Evolutionary conservation across 2,329 filamentous ascomycete genomes (phyloP), one percentile per base, ranked within the genome.

Genomic region (Lecanicillium sp.): DNA sequence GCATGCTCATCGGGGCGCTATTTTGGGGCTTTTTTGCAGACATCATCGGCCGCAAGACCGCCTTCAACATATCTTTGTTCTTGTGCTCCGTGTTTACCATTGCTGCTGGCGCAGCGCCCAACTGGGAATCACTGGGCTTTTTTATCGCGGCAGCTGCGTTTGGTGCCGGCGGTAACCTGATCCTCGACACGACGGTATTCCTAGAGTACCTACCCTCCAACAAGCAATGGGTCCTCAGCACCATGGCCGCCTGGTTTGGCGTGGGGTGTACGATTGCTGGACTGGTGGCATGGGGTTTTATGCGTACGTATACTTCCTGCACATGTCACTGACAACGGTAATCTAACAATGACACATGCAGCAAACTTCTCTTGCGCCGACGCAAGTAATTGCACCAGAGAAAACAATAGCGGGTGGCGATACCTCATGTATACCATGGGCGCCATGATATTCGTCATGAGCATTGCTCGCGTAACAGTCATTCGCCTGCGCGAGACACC

Each of bases 1-100:
- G 67, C 7, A 67, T 65, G 58, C 60, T 65, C 38, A 45, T 64
- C 1, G 71, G 75, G 2, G 74, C 74, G 4, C 54, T 81, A 12
- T 81, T 81, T 56, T 83, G 79, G 78, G 78, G 79, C 2, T 54
- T 81, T 13, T 69, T 66, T 2, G 77, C 77, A 5, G 79, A 84
- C 48, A 69, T 82, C 17, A 75, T 83, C 41, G 79, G 78, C 2
- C 66, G 79, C 17, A 70, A 72, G 42, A 74, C 73, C 46, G 79
- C 79, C 3, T 84, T 83, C 61, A 82, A 83, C 47, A 56, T 72
- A 9, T 76, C 74, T 2, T 60, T 84, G 3, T 67, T 83, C 44
- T 62, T 81, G 30, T 76, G 72, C 44, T 69, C 72, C 3, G 52
- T 77, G 5, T 77, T 81, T 36, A 72, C 72, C 6, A 74, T 83